These are phyloP conservation scores for Xerocomus minutiporus DNA, from an alignment of 1,284 basidiomycete species.

Conservation along the genomic window DNA sequence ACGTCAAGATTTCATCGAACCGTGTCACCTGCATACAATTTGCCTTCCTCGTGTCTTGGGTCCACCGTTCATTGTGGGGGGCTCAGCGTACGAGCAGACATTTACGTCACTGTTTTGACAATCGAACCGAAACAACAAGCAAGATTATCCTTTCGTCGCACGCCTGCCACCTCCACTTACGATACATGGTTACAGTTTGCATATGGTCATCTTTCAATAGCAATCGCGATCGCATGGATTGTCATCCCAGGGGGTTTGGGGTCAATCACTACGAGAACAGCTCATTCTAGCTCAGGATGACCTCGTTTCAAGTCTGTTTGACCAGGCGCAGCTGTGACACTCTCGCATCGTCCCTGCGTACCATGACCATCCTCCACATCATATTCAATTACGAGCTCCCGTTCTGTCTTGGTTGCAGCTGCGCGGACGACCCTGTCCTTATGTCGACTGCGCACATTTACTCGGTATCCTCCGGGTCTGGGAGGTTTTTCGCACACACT, in stretches of 20 bases:
- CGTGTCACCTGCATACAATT: background rate
- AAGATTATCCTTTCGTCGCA: background rate
- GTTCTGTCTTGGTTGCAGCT: constrained; percentile 1
- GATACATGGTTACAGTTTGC: background rate
- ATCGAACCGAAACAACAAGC: background rate
- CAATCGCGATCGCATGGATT: background rate
- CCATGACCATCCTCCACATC: background rate
- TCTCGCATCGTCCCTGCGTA: background rate
- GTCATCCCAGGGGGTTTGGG: background rate
- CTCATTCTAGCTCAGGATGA: background rate
- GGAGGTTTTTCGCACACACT: background rate
- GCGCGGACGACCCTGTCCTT: background rate
- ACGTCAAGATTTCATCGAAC: background rate
- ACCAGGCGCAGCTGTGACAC: background rate
- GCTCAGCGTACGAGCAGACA: background rate
- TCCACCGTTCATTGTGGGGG: background rate
- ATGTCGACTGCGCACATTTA: background rate
- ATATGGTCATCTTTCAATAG: background rate
- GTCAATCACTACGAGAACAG: background rate
- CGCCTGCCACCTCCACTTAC: background rate
- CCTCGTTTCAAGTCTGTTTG: background rate
- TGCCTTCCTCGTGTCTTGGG: background rate
- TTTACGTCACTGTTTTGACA: background rate
- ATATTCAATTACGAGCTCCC: background rate
- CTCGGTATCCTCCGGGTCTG: background rate